Evolutionary conservation across 257 asterid species (phyloP), one percentile per base, ranked within the genome.

Genomic region (Primulina tabacum): DNA sequence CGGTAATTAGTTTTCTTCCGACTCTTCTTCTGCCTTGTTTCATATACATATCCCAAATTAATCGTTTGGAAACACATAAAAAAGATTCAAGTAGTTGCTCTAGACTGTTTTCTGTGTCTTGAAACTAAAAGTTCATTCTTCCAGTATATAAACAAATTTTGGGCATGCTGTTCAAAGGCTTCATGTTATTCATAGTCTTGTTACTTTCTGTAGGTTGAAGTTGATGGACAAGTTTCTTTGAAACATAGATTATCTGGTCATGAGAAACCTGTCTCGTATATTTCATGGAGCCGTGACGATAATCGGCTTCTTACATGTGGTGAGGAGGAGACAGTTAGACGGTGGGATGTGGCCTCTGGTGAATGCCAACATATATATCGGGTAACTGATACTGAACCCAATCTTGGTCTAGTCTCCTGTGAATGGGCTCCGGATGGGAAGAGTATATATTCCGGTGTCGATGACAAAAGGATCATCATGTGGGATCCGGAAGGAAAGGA

Each of bases 381-480:
- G 37, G 61, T 43, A 72, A 12, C 9, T 60, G 73, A 66, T 2
- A 35, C 40, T 7, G 6, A 8, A 35, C 40, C 40, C 9, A 2
- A 11, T 56, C 29, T 60, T 26, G 73, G 76, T 43, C 20, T 71
- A 50, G 47, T 60, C 33, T 71, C 80, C 14, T 76, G 80, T 66
- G 72, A 38, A 59, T 76, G 77, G 80, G 67, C 63, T 14, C 77
- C 63, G 20, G 77, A 71, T 76, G 80, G 77, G 6, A 66, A n/a
- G 20, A 32, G 62, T 7, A 67, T 71, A 61, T 64, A 43, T 18
- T 59, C 40, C n/a, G 65, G 66, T 40, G 30, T 50, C 29, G 53
- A 47, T 9, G 63, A 71, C 64, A 66, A 29, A 50, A 76, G 80
- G 64, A 60, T 71, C 67, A 29, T 47, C 62, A 59, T 76, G 77